A percentile compares a stretch with the other conserved stretches of the same genome.
These are phyloP conservation scores for Exserohilum rostratum DNA, from an alignment of 2,329 filamentous ascomycete species.

Conservation along the genomic window DNA sequence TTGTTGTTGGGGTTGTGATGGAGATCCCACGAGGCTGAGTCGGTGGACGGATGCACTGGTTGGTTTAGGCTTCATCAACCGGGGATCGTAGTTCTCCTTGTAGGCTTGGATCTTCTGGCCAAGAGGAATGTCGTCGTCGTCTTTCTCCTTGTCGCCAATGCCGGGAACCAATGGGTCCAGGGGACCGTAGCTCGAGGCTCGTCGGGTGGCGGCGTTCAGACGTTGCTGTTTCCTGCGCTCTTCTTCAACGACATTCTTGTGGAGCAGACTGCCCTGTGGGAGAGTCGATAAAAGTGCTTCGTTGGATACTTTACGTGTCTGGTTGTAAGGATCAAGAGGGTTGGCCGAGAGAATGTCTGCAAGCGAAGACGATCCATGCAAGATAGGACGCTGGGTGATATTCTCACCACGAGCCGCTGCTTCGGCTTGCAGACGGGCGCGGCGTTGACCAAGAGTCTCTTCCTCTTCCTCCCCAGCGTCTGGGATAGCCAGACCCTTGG, in stretches of 20 bases:
- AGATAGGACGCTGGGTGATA: constrained; percentile 37
- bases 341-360: constrained; percentile 67
- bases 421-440: constrained; percentile 74
- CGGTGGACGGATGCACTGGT: constrained; percentile 9
- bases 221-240: constrained; percentile 46
- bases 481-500: constrained; percentile 27
- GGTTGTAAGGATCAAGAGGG: constrained; percentile 50
- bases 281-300: constrained; percentile 43
- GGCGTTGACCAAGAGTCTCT: constrained; percentile 79
- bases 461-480: constrained; percentile 59
- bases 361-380: constrained; percentile 59
- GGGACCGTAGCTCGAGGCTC: constrained; percentile 37
- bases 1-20: background rate
- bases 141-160: constrained; percentile 32
- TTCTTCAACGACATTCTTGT: constrained; percentile 45
- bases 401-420: constrained; percentile 58
- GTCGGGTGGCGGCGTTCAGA: constrained; percentile 37
- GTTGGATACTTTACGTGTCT: constrained; percentile 45
- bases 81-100: constrained; percentile 39
- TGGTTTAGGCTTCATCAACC: constrained; percentile 21
- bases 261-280: constrained; percentile 51
- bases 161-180: constrained; percentile 38
- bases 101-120: constrained; percentile 47
- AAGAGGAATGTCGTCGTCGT: constrained; percentile 36
- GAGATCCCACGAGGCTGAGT: background rate